Conservation (phyloP, 2,329 filamentous ascomycete species). For the Fusarium tanahbumbuense region DNA sequence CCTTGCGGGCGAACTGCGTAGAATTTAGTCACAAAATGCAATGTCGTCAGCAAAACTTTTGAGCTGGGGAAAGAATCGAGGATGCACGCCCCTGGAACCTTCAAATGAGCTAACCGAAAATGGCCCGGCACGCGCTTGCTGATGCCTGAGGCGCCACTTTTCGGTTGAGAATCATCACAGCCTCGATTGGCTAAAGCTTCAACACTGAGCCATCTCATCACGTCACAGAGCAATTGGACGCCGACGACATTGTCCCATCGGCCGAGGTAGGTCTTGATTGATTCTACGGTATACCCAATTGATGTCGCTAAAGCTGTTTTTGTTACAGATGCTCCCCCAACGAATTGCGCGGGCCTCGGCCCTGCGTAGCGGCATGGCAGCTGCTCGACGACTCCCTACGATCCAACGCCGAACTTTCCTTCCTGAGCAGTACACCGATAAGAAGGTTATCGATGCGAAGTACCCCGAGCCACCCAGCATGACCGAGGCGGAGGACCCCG, state of each 20-base stretch:
- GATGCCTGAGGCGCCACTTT: conserved; percentile 51
- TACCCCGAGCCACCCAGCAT: conserved; percentile 61
- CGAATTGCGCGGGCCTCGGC: conserved; percentile 65
- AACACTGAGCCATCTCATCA: conserved; percentile 46
- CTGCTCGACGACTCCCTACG: conserved; percentile 62
- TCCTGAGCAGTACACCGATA: conserved; percentile 61
- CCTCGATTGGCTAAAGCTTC: conserved; percentile 49
- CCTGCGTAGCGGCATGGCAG: conserved; percentile 58
- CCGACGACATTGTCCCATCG: conserved; percentile 47
- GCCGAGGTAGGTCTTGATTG: conserved; percentile 47
- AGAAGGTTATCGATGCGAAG: conserved; percentile 62
- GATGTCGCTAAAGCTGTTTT: conserved; percentile 22
- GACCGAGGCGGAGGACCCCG: conserved; percentile 72
- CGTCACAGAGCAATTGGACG: conserved; percentile 54
- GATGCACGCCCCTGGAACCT: conserved; percentile 43
- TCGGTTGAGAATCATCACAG: conserved; percentile 48
- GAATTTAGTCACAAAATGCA: conserved; percentile 57
- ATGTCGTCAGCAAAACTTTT: conserved; percentile 65
- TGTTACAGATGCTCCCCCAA: conserved; percentile 69
- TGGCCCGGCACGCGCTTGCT: conserved; percentile 39
- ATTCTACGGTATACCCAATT: conserved; percentile 10
- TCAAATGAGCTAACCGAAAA: conserved; percentile 45
- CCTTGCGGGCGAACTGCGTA: conserved; percentile 60
- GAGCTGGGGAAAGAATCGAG: conserved; percentile 49
- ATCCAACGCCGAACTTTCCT: conserved; percentile 69